Base-by-base conservation (phyloP, 768 basidiomycete species). In the Lactifluus hygrophoroides region DNA sequence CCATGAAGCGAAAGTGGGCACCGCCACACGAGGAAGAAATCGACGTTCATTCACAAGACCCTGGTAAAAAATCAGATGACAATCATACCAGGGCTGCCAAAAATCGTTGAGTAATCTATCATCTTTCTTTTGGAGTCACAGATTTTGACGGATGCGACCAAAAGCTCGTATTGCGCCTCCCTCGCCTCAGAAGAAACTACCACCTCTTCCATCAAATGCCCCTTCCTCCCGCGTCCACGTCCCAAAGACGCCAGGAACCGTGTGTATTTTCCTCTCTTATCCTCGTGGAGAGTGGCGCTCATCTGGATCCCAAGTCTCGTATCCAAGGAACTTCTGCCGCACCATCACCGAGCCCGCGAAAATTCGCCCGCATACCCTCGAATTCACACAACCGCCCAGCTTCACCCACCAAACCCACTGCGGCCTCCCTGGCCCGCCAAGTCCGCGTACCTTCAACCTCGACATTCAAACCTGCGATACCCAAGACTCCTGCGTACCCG, bases 1-100 rank as follows among this genome's bases (percentile, higher is more conserved):
- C 83, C 56, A 77, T 85, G 59, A 91, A 90, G 69, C 74, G 89
- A 63, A 90, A 90, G 69, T 88, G 86, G 86, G 79, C 83, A 4
- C 84, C 80, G 17, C 78, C 80, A 51, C 71, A 74, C 64, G 84
- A 85, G 66, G 80, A 83, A 48, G 74, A 70, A 10, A 78, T 77
- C 27, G 69, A 70, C 30, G 75, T 75, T 48, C 72, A 72, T 34
- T 69, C 74, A 51, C 75, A 69, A 28, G 66, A 66, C 27, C 59
- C 61, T 13, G 59, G 57, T 16, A 34, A 52, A 27, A 55, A 62
- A 25, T 23, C 48, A 44, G 62, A 63, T n/a, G 54, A 54, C 34
- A 55, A 52, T 42, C 53, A 58, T 3, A 28, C 25, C 11, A 67
- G 68, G 7, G 62, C 64, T 9, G 77, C 57, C n/a, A 64, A 64